Base-by-base conservation (phyloP, 2,329 filamentous ascomycete species). In the Cytospora leucostoma region DNA sequence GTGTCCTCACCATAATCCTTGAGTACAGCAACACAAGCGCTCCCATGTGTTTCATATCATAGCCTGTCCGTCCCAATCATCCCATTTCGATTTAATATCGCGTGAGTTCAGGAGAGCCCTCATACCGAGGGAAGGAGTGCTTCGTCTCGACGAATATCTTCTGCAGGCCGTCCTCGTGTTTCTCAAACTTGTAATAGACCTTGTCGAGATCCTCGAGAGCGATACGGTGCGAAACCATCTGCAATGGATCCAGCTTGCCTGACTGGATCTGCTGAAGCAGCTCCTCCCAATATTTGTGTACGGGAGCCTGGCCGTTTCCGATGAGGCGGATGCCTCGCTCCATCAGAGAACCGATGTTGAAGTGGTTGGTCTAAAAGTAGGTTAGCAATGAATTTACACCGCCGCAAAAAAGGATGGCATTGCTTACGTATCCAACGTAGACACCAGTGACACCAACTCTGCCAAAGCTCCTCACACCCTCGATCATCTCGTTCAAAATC, bases 311-410 rank as follows among this genome's bases (percentile, higher is more conserved):
- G 1, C 84, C 84, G 69, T 86, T 86, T 19, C 85, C 85, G 51
- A 87, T 93, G 52, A 96, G 83, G 1, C 90, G 88, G 68, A 96
- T 86, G n/a, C 92, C 92, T 37, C 90, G 87, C 77, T 96, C 87
- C 92, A 96, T 96, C 15, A 96, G 73, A 0, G 90, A 88, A 11
- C 92, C 91, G 68, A 94, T 88, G 76, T 92, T 92, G 80, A 94
- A 91, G 74, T 92, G 89, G 75, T 92, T 93, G 27, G 88, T 91
- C 83, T 88, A 67, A 1, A 12, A 51, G 11, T 11, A 34, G 7
- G 33, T 49, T 15, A 51, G 53, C 17, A 27, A 32, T 17, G 13
- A 11, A 27, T 27, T 27, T 1, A 10, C 2, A 7, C 11, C 54
- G 17, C n/a, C 1, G 7, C 2, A 7, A 34, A 34, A 7, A 21